These are phyloP conservation scores for Phascolomyces articulosus DNA, from an alignment of 371 early-diverging fungal genomes.

Conservation along the genomic window DNA sequence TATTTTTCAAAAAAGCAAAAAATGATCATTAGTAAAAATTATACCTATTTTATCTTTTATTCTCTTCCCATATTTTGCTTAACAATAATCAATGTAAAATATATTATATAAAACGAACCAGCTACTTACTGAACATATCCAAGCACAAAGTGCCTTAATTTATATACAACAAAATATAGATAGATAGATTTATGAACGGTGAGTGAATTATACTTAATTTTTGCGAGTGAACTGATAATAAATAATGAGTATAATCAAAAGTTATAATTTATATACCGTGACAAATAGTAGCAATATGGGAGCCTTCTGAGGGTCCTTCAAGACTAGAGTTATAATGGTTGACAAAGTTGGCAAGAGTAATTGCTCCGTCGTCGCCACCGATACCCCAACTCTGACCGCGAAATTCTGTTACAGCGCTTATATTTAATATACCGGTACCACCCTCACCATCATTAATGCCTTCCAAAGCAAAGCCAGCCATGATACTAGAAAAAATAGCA, in stretches of 20 bases:
- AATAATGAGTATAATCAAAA: too few relatives aligned
- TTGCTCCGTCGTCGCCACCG: slow-evolving; percentile 46
- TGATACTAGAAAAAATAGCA: slow-evolving; percentile 41
- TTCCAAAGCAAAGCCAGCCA: slow-evolving; percentile 38
- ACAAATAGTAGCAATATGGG: slow-evolving; percentile 32
- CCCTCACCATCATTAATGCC: slow-evolving; percentile 14
- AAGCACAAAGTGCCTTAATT: neutral
- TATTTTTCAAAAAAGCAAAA: too few relatives aligned
- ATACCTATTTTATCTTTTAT: too few relatives aligned
- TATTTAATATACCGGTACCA: slow-evolving; percentile 21
- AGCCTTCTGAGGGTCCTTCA: slow-evolving; percentile 37
- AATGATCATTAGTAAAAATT: too few relatives aligned
- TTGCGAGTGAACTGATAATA: too few relatives aligned
- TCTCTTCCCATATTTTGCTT: too few relatives aligned
- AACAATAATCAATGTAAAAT: too few relatives aligned
- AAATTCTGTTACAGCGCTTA: slow-evolving; percentile 28
- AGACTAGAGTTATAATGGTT: slow-evolving; percentile 36
- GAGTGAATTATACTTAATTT: too few relatives aligned
- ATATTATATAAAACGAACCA: too few relatives aligned
- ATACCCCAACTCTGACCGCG: slow-evolving; percentile 48
- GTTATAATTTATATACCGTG: too few relatives aligned
- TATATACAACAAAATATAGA: too few relatives aligned
- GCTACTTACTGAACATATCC: neutral
- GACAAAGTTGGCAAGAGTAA: slow-evolving; percentile 43
- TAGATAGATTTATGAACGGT: too few relatives aligned